Conservation (phyloP, 768 basidiomycete genomes). For the Russula compacta region DNA sequence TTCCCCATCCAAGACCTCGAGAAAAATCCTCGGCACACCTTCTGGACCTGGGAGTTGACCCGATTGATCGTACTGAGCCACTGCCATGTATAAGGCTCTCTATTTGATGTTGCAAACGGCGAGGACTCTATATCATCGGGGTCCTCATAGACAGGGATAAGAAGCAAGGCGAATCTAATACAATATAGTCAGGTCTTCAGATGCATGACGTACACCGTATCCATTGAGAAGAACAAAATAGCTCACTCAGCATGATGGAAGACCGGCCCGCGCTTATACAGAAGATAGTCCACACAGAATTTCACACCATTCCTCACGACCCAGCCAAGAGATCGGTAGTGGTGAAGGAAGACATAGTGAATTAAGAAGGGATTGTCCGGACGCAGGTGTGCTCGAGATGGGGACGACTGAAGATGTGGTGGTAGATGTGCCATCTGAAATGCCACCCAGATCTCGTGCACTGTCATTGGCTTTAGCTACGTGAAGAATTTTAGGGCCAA, state of each 20-base stretch:
- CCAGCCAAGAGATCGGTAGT: conserved; percentile 95
- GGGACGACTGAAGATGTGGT: conserved; percentile 25
- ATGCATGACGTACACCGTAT: neutral
- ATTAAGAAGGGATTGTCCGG: conserved; percentile 92
- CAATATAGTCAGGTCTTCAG: neutral
- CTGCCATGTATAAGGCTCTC: conserved; percentile 76
- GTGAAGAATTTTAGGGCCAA: neutral
- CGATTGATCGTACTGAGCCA: conserved; percentile 97
- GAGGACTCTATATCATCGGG: conserved; percentile 58
- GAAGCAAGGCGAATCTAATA: conserved; percentile 78
- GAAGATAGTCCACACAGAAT: conserved; percentile 90
- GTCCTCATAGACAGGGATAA: conserved; percentile 87
- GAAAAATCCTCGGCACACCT: conserved; percentile 40
- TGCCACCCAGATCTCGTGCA: conserved; percentile 51
- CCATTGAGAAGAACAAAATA: conserved; percentile 5
- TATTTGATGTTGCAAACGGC: conserved; percentile 54
- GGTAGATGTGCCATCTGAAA: conserved; percentile 51
- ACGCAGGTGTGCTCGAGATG: conserved; percentile 27
- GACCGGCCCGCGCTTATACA: conserved; percentile 92
- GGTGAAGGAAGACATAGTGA: conserved; percentile 85
- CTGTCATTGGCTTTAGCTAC: conserved; percentile 46
- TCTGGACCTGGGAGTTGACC: conserved; percentile 94
- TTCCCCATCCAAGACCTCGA: neutral
- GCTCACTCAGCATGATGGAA: conserved; percentile 95
- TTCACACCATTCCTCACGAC: conserved; percentile 94